Base-by-base conservation (phyloP, 1,284 basidiomycete genomes). In the Lignosus rhinocerotis region DNA sequence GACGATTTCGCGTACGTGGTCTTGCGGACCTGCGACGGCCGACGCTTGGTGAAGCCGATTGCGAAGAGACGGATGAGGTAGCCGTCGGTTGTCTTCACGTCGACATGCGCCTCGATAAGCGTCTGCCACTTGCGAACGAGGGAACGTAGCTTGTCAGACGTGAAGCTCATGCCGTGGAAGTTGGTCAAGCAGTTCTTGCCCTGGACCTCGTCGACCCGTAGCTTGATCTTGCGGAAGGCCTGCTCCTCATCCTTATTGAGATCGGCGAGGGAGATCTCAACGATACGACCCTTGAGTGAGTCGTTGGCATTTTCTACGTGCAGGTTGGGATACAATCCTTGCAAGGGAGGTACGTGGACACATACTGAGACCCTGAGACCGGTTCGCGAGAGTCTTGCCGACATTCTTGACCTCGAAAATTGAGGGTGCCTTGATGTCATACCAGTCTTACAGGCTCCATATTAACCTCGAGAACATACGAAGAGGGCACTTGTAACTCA, bases 81-180 rank as follows among this genome's bases (percentile, higher is more conserved):
- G 60, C 97, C 97, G 78, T 99, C 97, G 68, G 96, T 97, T 66
- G 97, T 99, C 84, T 95, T 96, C 73, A 99, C 94, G 75, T 99
- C 97, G 76, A 98, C 93, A 77, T 96, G 92, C 55, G 96, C 96
- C 83, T 99, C 96, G 73, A 99, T 96, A 73, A 99, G 91, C 41
- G 95, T 89, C 81, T 99, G 97, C 97, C 97, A 99, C 83, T 99
- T 99, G 78, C 96, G 94, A 70, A 99, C 97, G 72, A 99, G 94
- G 59, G 97, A 99, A 66, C 97, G 95, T 68, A 99, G 90, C 83
- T 99, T 99, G 90, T 99, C 97, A 66, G 95, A 97, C 66, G 97
- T 99, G 83, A 99, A 98, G 83, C 97, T 94, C 97, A 99, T 99
- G 76, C 96, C 97, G 82, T 96, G 92, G 92, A 99, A 99, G 81